Evolutionary conservation across 352 stramenopile species (phyloP).

Genomic region (Pythium aphanidermatum): DNA sequence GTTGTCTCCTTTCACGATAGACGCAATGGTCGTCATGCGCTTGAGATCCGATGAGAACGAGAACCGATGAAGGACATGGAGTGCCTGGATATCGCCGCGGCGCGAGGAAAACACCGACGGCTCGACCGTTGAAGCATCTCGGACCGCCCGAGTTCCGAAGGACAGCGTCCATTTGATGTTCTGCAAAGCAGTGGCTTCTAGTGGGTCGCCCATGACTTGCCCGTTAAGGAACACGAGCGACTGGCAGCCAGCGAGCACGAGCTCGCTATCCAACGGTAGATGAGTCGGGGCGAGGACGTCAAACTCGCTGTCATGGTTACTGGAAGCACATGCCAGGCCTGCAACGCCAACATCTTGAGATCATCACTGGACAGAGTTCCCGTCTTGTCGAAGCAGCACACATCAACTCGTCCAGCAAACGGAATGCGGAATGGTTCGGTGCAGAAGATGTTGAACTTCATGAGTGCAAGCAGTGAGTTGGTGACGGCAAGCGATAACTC

Average conservation of each 20-base stretch:
- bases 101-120: conserved; percentile 26
- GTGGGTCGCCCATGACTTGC: conserved; percentile 87
- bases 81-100: conserved; percentile 23
- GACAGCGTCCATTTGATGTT: conserved; percentile 58
- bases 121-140: conserved; percentile 19
- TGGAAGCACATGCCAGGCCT: conserved; percentile 10
- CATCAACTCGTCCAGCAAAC: conserved; percentile 85
- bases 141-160: no score
- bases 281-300: conserved; percentile 28
- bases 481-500: conserved; percentile 93
- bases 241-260: conserved; percentile 83
- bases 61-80: conserved; percentile 79
- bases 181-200: conserved; percentile 90
- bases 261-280: conserved; percentile 28
- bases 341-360: conserved; percentile 52
- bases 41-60: conserved; percentile 88
- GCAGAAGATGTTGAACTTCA: conserved; percentile 89
- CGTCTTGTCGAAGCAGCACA: conserved; percentile 96
- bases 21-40: conserved; percentile 89
- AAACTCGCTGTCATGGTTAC: conserved; percentile 13
- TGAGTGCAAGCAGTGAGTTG: conserved; percentile 85
- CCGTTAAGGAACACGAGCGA: conserved; percentile 88
- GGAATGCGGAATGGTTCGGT: conserved; percentile 95
- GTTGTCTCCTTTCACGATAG: conserved; percentile 24
- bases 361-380: conserved; percentile 94